These are phyloP conservation scores for Colletotrichum simmondsii DNA, from an alignment of 2,329 filamentous ascomycete genomes.

Conservation along the genomic window DNA sequence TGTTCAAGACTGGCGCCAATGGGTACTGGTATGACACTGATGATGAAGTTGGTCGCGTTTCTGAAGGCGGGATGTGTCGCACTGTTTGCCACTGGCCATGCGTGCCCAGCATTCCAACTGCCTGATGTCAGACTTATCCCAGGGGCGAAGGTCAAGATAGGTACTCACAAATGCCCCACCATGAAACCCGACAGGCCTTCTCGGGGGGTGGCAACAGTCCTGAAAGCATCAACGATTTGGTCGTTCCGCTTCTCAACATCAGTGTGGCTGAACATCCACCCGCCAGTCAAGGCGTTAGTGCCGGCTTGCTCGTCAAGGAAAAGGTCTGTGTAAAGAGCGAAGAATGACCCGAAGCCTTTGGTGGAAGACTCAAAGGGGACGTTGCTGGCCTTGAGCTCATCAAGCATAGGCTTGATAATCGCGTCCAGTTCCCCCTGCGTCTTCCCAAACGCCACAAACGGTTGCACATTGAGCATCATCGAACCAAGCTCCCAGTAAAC, in stretches of 20 bases:
- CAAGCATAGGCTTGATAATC: constrained; percentile 48
- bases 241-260: constrained; percentile 48
- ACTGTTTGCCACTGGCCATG: constrained; percentile 47
- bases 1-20: constrained; percentile 53
- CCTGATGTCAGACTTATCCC: constrained; percentile 45
- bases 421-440: constrained; percentile 45
- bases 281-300: constrained; percentile 47
- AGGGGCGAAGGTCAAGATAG: neutral
- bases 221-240: constrained; percentile 48
- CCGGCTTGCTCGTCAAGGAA: constrained; percentile 49
- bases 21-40: constrained; percentile 45
- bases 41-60: constrained; percentile 47
- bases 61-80: constrained; percentile 52
- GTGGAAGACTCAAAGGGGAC: constrained; percentile 42
- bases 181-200: constrained; percentile 42
- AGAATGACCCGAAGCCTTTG: constrained; percentile 46
- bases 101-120: constrained; percentile 50
- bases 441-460: constrained; percentile 49
- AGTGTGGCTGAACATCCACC: constrained; percentile 49
- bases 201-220: constrained; percentile 43
- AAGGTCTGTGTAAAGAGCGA: constrained; percentile 49
- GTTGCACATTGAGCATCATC: constrained; percentile 51
- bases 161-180: neutral
- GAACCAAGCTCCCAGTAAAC: constrained; percentile 55
- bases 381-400: constrained; percentile 42